phyloP scores from a whole-genome alignment of 2,329 filamentous ascomycete genomes.

The Diaporthe velutina region DNA sequence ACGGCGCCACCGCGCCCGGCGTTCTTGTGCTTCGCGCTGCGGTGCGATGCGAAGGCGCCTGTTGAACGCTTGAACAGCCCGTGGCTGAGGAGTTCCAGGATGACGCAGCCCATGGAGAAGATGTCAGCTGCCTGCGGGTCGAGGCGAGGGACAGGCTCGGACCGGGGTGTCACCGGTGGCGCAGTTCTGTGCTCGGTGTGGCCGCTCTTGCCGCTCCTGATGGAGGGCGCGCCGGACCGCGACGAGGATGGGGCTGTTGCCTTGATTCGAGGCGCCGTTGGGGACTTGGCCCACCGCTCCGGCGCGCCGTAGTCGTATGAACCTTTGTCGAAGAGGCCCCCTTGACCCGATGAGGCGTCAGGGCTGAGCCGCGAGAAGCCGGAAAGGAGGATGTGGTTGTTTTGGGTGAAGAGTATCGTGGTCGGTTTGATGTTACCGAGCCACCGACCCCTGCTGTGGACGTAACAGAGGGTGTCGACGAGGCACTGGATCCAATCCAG shows the following conservation, averaged over 20 bases:
- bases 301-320: conserved; percentile 80
- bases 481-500: conserved; percentile 84
- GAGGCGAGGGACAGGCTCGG: conserved; percentile 55
- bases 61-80: conserved; percentile 74
- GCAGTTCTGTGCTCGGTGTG: conserved; percentile 45
- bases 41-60: conserved; percentile 75
- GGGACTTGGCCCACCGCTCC: conserved; percentile 68
- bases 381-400: conserved; percentile 76
- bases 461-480: conserved; percentile 74
- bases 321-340: conserved; percentile 74
- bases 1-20: conserved; percentile 70
- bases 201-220: conserved; percentile 52
- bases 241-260: conserved; percentile 48
- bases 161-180: conserved; percentile 42
- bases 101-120: conserved; percentile 80
- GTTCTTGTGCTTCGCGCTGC: conserved; percentile 74
- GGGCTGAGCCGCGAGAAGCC: conserved; percentile 68
- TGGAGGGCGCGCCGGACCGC: conserved; percentile 48
- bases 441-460: conserved; percentile 74
- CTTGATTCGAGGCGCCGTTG: conserved; percentile 47
- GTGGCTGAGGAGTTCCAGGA: conserved; percentile 78
- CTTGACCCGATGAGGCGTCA: conserved; percentile 55
- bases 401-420: conserved; percentile 74
- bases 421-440: conserved; percentile 80
- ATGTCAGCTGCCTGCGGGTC: conserved; percentile 74